Evolutionary conservation across 768 basidiomycete genomes (phyloP).

Genomic region (Kwoniella sp.): DNA sequence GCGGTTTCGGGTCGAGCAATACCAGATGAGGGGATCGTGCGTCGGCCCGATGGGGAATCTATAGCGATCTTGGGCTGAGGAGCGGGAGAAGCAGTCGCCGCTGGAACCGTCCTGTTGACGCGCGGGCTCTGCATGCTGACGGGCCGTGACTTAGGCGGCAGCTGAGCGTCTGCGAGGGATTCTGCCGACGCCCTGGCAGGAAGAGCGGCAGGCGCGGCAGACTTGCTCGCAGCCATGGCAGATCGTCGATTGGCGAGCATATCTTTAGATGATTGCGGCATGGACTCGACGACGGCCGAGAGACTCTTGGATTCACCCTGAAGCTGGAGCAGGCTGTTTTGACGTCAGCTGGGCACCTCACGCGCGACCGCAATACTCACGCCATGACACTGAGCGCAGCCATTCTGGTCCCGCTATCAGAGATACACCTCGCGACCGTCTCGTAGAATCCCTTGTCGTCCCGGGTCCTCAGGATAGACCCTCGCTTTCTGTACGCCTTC

Average conservation of each 20-base stretch:
- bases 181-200: constrained; percentile 20
- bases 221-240: constrained; percentile 33
- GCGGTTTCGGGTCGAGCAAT: constrained; percentile 14
- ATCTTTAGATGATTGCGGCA: constrained; percentile 37
- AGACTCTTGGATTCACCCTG: constrained; percentile 36
- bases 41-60: constrained; percentile 6
- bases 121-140: constrained; percentile 3
- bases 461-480: constrained; percentile 31
- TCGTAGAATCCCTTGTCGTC: constrained; percentile 38
- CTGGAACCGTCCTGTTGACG: constrained; percentile 5
- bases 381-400: constrained; percentile 77
- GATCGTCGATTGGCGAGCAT: constrained; percentile 42
- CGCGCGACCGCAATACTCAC: constrained; percentile 52
- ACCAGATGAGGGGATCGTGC: constrained; percentile 21
- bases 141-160: constrained; percentile 6
- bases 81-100: neutral
- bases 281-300: constrained; percentile 27
- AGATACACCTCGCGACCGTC: constrained; percentile 49
- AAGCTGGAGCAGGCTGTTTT: constrained; percentile 27
- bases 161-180: constrained; percentile 14
- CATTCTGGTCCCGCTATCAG: constrained; percentile 81
- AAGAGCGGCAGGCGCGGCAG: constrained; percentile 5
- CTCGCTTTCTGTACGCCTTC: constrained; percentile 43
- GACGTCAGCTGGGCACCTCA: constrained; percentile 16
- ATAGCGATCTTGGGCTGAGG: constrained; percentile 12